phyloP scores from a whole-genome alignment of 768 basidiomycete genomes.

The Auriculariales sp. region DNA sequence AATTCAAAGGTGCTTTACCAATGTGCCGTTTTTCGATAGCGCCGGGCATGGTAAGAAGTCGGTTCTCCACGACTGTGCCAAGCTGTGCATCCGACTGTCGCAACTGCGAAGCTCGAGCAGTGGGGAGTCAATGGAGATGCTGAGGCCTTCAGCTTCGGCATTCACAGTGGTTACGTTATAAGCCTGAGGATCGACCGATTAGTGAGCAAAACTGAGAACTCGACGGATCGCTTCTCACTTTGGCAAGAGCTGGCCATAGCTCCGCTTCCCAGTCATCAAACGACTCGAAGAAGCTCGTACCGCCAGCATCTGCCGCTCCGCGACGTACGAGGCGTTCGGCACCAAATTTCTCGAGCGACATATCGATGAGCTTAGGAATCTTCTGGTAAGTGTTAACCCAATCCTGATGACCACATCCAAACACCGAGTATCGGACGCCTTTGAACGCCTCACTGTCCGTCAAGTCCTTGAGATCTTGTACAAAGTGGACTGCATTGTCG shows the following conservation, averaged over 20 bases:
- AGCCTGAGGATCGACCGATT: constrained; percentile 12
- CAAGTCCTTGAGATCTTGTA: constrained; percentile 24
- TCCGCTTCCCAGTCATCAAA: constrained; percentile 29
- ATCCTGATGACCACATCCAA: constrained; percentile 36
- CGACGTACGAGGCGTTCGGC: constrained; percentile 21
- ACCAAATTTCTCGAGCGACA: constrained; percentile 19
- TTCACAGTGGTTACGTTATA: constrained; percentile 16
- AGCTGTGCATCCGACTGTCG: constrained; percentile 24
- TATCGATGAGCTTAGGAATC: constrained; percentile 27
- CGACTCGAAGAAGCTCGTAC: constrained; percentile 25
- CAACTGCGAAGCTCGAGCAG: constrained; percentile 19
- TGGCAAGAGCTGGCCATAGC: constrained; percentile 22
- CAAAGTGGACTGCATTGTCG: constrained; percentile 32
- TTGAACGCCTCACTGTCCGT: constrained; percentile 13
- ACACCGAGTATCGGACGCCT: constrained; percentile 27
- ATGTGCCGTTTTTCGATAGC: constrained; percentile 28
- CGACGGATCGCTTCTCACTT: constrained; percentile 14
- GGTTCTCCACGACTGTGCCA: constrained; percentile 25
- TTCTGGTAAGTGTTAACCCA: constrained; percentile 34
- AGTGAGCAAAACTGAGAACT: neutral
- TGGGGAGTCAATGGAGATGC: constrained; percentile 16
- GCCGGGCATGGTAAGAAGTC: constrained; percentile 23
- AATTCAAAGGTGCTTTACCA: constrained; percentile 11
- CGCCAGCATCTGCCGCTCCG: constrained; percentile 29
- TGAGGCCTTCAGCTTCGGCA: constrained; percentile 10